These are phyloP conservation scores for Dactylonectria estremocensis DNA, from an alignment of 2,329 filamentous ascomycete species.

Conservation along the genomic window DNA sequence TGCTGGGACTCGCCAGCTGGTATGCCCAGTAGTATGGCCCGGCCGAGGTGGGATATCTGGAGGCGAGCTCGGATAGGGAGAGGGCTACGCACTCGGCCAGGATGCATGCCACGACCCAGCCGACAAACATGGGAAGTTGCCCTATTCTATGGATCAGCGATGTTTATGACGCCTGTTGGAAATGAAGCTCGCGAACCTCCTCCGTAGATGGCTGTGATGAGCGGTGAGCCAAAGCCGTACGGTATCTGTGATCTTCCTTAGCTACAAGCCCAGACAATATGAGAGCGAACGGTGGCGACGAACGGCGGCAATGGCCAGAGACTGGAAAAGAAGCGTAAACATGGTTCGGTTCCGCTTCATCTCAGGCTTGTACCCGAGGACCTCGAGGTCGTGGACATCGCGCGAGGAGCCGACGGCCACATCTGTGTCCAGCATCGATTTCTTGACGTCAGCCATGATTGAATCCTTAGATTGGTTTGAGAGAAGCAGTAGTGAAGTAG, in stretches of 20 bases:
- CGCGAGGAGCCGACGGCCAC: constrained; percentile 24
- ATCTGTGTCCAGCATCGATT: constrained; percentile 10
- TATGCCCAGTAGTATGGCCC: constrained; percentile 84
- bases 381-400: constrained; percentile 49
- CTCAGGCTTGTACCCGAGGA: constrained; percentile 65
- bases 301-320: constrained; percentile 48
- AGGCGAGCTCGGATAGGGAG: constrained; percentile 80
- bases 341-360: constrained; percentile 47
- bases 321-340: constrained; percentile 49
- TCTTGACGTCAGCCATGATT: constrained; percentile 19
- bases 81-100: constrained; percentile 81
- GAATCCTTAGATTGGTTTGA: neutral
- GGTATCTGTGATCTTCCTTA: constrained; percentile 37
- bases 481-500: neutral
- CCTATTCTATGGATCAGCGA: constrained; percentile 19
- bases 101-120: constrained; percentile 72
- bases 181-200: constrained; percentile 29
- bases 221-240: constrained; percentile 44
- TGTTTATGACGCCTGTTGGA: neutral
- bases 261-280: neutral
- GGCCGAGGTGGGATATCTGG: constrained; percentile 72
- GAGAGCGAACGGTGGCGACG: neutral
- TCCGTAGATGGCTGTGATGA: constrained; percentile 44
- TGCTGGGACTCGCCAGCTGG: constrained; percentile 72
- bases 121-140: constrained; percentile 75